Evolutionary conservation across 768 basidiomycete genomes (phyloP).

Genomic region (Calocera viscosa): DNA sequence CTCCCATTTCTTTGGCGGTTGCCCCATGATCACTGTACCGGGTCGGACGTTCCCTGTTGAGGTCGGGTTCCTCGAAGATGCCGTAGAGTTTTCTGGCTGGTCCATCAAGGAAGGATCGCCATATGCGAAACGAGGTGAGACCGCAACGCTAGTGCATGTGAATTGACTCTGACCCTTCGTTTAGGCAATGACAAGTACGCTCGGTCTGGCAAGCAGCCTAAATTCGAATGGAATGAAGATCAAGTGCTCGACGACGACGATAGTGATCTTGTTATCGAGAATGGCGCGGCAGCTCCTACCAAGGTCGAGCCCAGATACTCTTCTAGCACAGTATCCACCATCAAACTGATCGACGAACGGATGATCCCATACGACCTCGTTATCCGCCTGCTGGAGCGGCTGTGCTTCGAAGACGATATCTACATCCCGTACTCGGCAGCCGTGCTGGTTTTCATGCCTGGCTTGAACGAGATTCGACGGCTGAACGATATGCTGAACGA

Average conservation of each 20-base stretch:
- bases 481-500: slow-evolving; percentile 68
- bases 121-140: slow-evolving; percentile 60
- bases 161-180: slow-evolving; percentile 8
- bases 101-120: slow-evolving; percentile 64
- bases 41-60: slow-evolving; percentile 93
- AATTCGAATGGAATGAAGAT: slow-evolving; percentile 73
- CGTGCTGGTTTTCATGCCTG: slow-evolving; percentile 86
- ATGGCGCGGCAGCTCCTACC: slow-evolving; percentile 29
- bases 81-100: slow-evolving; percentile 71
- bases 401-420: slow-evolving; percentile 56
- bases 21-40: slow-evolving; percentile 72
- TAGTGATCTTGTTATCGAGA: slow-evolving; percentile 40
- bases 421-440: slow-evolving; percentile 57
- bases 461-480: slow-evolving; percentile 82
- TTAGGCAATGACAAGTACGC: slow-evolving; percentile 53
- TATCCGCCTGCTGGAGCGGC: slow-evolving; percentile 60
- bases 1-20: slow-evolving; percentile 71
- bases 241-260: slow-evolving; percentile 46
- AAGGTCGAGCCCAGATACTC: slow-evolving; percentile 76
- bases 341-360: slow-evolving; percentile 78
- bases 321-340: slow-evolving; percentile 52
- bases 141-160: background rate
- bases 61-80: slow-evolving; percentile 77
- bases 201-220: slow-evolving; percentile 39
- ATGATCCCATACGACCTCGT: slow-evolving; percentile 88